These are phyloP conservation scores for Psilocybe tampanensis DNA, from an alignment of 768 basidiomycete species.

Conservation along the genomic window DNA sequence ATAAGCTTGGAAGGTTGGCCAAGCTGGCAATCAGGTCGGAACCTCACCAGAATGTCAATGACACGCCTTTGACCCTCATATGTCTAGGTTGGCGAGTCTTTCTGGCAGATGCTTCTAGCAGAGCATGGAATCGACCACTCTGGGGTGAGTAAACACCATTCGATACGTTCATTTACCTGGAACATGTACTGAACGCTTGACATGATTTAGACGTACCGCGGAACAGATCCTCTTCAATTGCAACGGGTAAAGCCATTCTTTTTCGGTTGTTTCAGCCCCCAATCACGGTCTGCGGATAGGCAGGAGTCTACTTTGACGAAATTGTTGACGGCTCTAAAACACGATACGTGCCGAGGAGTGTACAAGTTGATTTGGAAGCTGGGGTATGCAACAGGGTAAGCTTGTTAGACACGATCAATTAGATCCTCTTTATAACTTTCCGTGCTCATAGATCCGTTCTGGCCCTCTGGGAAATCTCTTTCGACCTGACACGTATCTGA, in stretches of 20 bases:
- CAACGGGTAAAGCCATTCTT: conserved; percentile 52
- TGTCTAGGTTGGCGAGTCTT: conserved; percentile 71
- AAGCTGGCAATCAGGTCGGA: conserved; percentile 58
- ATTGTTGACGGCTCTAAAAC: conserved; percentile 43
- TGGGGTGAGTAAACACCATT: conserved; percentile 56
- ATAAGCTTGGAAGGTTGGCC: conserved; percentile 55
- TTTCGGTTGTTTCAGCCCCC: neutral
- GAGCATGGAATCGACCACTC: conserved; percentile 81
- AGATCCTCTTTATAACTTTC: neutral
- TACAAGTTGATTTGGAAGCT: conserved; percentile 89
- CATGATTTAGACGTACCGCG: conserved; percentile 59
- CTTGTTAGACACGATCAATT: conserved; percentile 7
- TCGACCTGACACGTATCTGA: conserved; percentile 84
- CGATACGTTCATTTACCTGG: neutral
- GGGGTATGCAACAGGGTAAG: conserved; percentile 81
- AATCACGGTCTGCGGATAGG: conserved; percentile 39
- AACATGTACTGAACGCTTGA: conserved; percentile 4
- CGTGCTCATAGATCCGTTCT: conserved; percentile 52
- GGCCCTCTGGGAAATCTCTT: conserved; percentile 77
- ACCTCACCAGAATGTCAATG: conserved; percentile 4
- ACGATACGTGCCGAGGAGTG: conserved; percentile 88
- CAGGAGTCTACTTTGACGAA: conserved; percentile 83
- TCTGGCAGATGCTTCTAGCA: conserved; percentile 86
- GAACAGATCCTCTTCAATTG: conserved; percentile 74
- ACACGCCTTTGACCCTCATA: conserved; percentile 8